These are phyloP conservation scores for Russula olivacea DNA, from an alignment of 768 basidiomycete genomes.

Conservation along the genomic window DNA sequence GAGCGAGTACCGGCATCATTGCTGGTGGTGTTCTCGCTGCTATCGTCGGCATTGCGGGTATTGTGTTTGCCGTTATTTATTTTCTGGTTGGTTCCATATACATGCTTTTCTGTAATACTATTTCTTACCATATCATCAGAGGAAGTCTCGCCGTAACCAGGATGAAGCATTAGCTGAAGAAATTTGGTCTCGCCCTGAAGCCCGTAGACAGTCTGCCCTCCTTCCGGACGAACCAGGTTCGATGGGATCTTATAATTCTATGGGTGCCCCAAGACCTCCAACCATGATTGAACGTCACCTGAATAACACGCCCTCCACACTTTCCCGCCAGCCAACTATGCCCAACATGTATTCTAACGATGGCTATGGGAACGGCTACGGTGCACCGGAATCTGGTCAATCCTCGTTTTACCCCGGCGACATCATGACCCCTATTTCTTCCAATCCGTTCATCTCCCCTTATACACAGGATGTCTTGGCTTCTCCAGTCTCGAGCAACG, in stretches of 20 bases:
- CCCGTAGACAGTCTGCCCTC: constrained; percentile 59
- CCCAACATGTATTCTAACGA: constrained; percentile 21
- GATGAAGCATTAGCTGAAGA: constrained; percentile 32
- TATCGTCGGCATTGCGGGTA: constrained; percentile 32
- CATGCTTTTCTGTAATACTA: background rate
- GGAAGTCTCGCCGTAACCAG: constrained; percentile 28
- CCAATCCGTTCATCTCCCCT: constrained; percentile 37
- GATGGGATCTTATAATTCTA: constrained; percentile 34
- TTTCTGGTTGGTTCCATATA: constrained; percentile 32
- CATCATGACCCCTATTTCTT: constrained; percentile 30
- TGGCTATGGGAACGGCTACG: constrained; percentile 12
- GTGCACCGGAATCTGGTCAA: constrained; percentile 30
- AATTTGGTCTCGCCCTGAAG: constrained; percentile 49
- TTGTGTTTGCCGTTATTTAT: constrained; percentile 33
- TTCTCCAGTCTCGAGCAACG: constrained; percentile 30
- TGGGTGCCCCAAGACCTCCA: constrained; percentile 49
- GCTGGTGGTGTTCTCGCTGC: constrained; percentile 35
- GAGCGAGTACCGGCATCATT: constrained; percentile 27
- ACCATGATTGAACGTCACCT: constrained; percentile 53
- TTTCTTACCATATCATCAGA: constrained; percentile 8
- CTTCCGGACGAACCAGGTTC: constrained; percentile 36
- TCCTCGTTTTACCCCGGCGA: constrained; percentile 29
- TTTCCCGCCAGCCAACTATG: constrained; percentile 17
- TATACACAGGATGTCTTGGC: constrained; percentile 37
- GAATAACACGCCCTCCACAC: constrained; percentile 27